Evolutionary conservation across 2,329 filamentous ascomycete species (phyloP), one percentile per base, ranked within the genome.

Genomic region (Clathrospora elynae): DNA sequence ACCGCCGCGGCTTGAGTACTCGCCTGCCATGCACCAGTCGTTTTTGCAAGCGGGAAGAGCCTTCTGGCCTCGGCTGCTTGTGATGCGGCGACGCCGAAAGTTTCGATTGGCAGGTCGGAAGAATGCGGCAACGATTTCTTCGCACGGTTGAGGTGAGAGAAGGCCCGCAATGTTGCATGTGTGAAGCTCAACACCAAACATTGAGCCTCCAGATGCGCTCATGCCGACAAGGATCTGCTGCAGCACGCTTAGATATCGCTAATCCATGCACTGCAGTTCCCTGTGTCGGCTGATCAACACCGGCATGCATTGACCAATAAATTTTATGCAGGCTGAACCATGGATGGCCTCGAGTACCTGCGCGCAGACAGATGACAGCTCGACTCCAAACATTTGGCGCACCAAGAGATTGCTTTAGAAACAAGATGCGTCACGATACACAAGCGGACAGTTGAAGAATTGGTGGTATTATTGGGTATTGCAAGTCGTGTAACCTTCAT

Each of bases 401-500:
- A 35, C 33, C 13, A n/a, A 5, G 8, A 22, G 22, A 13, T 6
- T 34, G 11, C 31, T 28, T 28, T n/a, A 12, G 6, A 28, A 5
- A 13, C 25, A 33, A 24, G n/a, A 25, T 9, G 20, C 10, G 20
- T 6, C 10, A 6, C 20, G 20, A 23, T 10, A 6, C 32, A 55
- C 23, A 12, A 11, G 18, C 7, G 19, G 18, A 40, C 11, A 35
- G 10, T 19, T 35, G 46, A 32, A 51, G 51, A 20, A 61, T 49
- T 47, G 22, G 43, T 38, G 30, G 31, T 59, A 51, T 43, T 53
- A 53, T 59, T 57, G 56, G 57, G 55, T 64, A 62, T 64, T 58
- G 62, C 62, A 67, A 60, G 59, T 66, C 52, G 52, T 59, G 42
- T 62, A 56, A 59, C 49, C 57, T 44, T 67, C 64, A 61, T 68